phyloP scores from a whole-genome alignment of 1,284 basidiomycete species.

The Apiotrichum veenhuisii region DNA sequence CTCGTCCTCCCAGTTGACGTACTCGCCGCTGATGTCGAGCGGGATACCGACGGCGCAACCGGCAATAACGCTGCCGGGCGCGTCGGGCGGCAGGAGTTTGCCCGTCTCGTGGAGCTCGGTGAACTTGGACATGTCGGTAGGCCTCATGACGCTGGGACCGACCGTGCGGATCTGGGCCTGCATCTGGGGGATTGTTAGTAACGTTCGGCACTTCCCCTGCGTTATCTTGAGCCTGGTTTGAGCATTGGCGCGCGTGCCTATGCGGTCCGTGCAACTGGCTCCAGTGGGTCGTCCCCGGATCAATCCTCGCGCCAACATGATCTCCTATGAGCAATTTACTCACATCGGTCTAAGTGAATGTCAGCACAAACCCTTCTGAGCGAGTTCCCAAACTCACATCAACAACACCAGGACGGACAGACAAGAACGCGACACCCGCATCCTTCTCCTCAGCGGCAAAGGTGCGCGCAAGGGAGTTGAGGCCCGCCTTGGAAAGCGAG shows the following conservation, averaged over 20 bases:
- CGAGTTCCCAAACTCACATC: constrained; percentile 44
- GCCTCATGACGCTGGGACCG: constrained; percentile 47
- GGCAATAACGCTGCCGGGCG: constrained; percentile 53
- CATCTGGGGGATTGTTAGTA: constrained; percentile 37
- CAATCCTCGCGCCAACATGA: too few relatives aligned
- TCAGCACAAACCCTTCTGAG: not conserved
- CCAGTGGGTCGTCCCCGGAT: not conserved
- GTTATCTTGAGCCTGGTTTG: too few relatives aligned
- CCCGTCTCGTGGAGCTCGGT: constrained; percentile 48
- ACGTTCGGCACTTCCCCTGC: not conserved
- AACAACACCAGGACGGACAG: constrained; percentile 55
- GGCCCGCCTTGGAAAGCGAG: constrained; percentile 51
- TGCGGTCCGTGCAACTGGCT: too few relatives aligned
- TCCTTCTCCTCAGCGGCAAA: constrained; percentile 54
- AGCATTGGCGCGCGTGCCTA: too few relatives aligned
- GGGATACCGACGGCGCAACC: constrained; percentile 49
- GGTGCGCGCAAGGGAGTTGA: constrained; percentile 54
- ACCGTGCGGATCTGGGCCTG: constrained; percentile 40
- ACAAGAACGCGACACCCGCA: constrained; percentile 46
- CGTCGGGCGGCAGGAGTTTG: constrained; percentile 50
- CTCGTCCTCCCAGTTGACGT: constrained; percentile 52
- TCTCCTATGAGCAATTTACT: too few relatives aligned
- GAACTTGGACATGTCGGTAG: constrained; percentile 50
- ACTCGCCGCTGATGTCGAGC: constrained; percentile 49
- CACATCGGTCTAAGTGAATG: constrained; percentile 20